These are phyloP conservation scores for Mucor lusitanicus DNA, from an alignment of 371 early-diverging fungal genomes.

Conservation along the genomic window DNA sequence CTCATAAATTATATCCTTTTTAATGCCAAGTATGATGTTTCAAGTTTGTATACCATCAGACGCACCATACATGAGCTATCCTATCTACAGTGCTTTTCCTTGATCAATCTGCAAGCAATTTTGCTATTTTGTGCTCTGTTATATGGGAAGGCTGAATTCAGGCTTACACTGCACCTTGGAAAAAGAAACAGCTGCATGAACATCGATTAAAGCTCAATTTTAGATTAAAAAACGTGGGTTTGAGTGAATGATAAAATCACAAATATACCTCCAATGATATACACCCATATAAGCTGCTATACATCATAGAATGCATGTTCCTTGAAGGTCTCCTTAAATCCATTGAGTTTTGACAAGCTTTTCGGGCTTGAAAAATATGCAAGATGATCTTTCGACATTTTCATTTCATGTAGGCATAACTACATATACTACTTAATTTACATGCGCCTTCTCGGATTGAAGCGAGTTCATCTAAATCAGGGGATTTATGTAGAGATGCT, in stretches of 20 bases:
- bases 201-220: background rate
- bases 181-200: background rate
- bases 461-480: background rate
- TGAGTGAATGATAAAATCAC: background rate
- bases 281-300: background rate
- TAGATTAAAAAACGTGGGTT: background rate
- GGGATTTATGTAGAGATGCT: no score
- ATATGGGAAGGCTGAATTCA: background rate
- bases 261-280: background rate
- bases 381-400: background rate
- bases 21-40: background rate
- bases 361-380: constrained; percentile 1
- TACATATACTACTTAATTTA: background rate
- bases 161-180: background rate
- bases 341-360: background rate
- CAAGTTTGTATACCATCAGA: background rate
- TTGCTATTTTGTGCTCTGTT: no score
- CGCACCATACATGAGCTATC: background rate
- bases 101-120: no score
- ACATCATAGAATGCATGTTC: background rate
- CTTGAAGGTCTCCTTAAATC: background rate
- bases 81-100: background rate
- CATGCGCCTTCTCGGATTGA: background rate
- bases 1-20: background rate
- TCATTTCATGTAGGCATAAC: background rate